A percentile compares a stretch with the other conserved stretches of the same genome.
phyloP scores from a whole-genome alignment of 169 alveolate genomes.

The Blepharisma undulans region DNA sequence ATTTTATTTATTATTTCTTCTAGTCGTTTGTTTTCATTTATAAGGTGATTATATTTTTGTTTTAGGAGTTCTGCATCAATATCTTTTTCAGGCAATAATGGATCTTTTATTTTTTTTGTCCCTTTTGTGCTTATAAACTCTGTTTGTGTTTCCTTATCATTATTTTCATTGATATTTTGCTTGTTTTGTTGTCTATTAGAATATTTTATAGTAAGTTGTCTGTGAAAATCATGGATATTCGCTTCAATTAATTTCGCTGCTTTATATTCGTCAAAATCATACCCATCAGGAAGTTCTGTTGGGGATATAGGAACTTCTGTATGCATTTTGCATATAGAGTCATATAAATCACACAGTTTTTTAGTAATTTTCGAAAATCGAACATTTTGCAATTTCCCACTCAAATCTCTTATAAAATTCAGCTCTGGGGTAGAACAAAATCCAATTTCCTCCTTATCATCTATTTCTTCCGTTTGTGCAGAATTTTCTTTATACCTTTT shows the following conservation, averaged over 20 bases:
- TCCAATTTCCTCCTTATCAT: not conserved
- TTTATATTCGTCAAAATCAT: not conserved
- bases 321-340: not conserved
- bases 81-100: not conserved
- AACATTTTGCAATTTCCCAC: not conserved
- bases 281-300: not conserved
- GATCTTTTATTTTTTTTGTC: not conserved
- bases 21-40: not conserved
- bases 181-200: not conserved
- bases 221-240: not conserved
- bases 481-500: not conserved
- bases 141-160: not conserved
- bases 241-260: not conserved
- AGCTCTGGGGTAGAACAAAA: not conserved
- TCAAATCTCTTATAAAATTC: not conserved
- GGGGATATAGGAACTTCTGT: constrained; percentile 4
- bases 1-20: not conserved
- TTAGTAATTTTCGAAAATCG: not conserved
- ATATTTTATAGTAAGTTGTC: not conserved
- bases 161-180: not conserved
- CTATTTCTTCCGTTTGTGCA: not conserved
- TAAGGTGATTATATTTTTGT: not conserved
- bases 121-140: not conserved
- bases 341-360: not conserved
- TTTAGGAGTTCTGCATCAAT: not conserved